Conservation (phyloP, 1,284 basidiomycete genomes). For the Lentinula novae-zelandiae region DNA sequence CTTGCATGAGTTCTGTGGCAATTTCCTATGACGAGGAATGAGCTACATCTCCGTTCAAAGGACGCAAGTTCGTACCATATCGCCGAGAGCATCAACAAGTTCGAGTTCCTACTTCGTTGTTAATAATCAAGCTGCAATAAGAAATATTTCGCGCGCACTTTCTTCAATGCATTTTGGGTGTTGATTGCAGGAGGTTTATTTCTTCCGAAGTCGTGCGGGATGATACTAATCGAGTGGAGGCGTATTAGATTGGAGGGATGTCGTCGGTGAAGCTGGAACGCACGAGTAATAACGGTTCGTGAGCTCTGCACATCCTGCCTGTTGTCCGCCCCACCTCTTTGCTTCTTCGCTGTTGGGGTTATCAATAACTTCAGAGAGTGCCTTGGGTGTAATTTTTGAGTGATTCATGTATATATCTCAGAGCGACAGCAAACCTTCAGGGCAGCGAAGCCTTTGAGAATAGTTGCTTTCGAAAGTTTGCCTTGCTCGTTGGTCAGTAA, state of each 20-base stretch:
- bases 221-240: constrained; percentile 37
- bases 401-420: background rate
- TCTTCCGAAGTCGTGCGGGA: constrained; percentile 60
- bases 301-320: constrained; percentile 41
- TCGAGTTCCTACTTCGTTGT: constrained; percentile 48
- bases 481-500: constrained; percentile 27
- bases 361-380: constrained; percentile 50
- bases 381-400: constrained; percentile 24
- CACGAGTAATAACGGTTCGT: constrained; percentile 60
- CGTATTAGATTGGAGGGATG: background rate
- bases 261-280: constrained; percentile 15
- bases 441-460: constrained; percentile 54
- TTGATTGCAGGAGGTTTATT: constrained; percentile 45
- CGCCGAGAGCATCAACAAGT: constrained; percentile 61
- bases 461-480: constrained; percentile 53
- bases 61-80: constrained; percentile 40
- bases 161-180: constrained; percentile 37
- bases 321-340: constrained; percentile 32
- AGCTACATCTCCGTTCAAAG: background rate
- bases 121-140: background rate
- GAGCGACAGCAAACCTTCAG: constrained; percentile 41
- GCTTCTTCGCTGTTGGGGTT: constrained; percentile 40
- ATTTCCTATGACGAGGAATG: constrained; percentile 38
- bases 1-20: constrained; percentile 53
- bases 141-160: constrained; percentile 23